Evolutionary conservation across 2,329 filamentous ascomycete genomes (phyloP).

Genomic region (Ampelomyces quisqualis): DNA sequence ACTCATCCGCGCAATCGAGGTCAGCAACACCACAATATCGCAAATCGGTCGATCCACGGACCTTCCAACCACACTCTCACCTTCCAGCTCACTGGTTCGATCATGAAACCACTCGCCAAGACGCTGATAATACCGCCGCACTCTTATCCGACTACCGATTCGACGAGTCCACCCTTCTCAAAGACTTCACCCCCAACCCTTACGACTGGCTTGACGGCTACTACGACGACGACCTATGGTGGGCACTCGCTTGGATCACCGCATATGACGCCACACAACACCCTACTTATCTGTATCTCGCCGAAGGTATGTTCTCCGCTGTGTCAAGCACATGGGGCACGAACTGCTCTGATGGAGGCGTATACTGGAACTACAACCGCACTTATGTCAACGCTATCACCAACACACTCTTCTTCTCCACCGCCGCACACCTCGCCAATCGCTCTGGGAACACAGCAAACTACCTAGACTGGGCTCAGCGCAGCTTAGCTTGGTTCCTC

Average conservation of each 20-base stretch:
- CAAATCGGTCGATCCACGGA: slow-evolving; percentile 21
- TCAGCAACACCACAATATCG: slow-evolving; percentile 19
- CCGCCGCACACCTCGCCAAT: slow-evolving; percentile 58
- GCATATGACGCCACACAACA: slow-evolving; percentile 56
- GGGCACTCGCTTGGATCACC: slow-evolving; percentile 56
- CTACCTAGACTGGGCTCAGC: slow-evolving; percentile 51
- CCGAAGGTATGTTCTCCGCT: slow-evolving; percentile 52
- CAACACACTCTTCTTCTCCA: slow-evolving; percentile 58
- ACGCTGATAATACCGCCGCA: slow-evolving; percentile 13
- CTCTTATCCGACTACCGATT: slow-evolving; percentile 1
- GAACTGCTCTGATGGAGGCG: slow-evolving; percentile 50
- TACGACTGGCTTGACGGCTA: slow-evolving; percentile 46
- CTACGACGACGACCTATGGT: slow-evolving; percentile 56
- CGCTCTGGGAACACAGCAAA: slow-evolving; percentile 44
- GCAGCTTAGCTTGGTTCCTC: slow-evolving; percentile 55
- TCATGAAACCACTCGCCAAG: slow-evolving; percentile 1
- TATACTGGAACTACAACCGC: slow-evolving; percentile 52
- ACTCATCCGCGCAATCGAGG: slow-evolving; percentile 10
- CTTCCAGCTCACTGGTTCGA: slow-evolving; percentile 26
- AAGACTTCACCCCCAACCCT: slow-evolving; percentile 13
- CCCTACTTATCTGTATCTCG: slow-evolving; percentile 49
- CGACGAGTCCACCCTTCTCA: slow-evolving; percentile 5
- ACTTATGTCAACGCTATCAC: slow-evolving; percentile 56
- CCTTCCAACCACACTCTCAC: slow-evolving; percentile 17
- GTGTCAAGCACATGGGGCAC: slow-evolving; percentile 44